Evolutionary conservation across 495 filamentous ascomycete species (phyloP).

Genomic region (Apodospora peruviana): DNA sequence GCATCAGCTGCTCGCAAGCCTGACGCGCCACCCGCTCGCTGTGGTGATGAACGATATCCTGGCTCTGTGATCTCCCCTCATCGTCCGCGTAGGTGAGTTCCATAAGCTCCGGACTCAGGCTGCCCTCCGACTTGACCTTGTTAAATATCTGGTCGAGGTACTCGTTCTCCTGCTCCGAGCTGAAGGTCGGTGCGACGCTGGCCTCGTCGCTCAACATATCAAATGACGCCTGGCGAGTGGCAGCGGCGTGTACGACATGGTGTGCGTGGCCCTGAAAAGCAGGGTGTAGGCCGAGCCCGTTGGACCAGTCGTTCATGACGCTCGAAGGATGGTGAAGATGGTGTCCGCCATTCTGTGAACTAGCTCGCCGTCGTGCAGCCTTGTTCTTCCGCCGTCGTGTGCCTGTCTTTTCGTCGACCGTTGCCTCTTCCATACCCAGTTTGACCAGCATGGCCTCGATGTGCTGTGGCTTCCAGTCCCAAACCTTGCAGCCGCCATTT

Average conservation of each 20-base stretch:
- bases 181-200: slow-evolving; percentile 17
- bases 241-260: slow-evolving; percentile 6
- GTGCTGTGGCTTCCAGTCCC: slow-evolving; percentile 34
- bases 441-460: slow-evolving; percentile 33
- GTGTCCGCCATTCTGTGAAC: slow-evolving; percentile 23
- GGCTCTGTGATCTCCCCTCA: slow-evolving; percentile 6
- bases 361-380: slow-evolving; percentile 27
- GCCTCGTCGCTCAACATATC: slow-evolving; percentile 18
- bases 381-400: slow-evolving; percentile 26
- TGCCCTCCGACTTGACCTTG: slow-evolving; percentile 13
- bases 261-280: slow-evolving; percentile 19
- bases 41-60: slow-evolving; percentile 22
- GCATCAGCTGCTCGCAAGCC: slow-evolving; percentile 37
- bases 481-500: slow-evolving; percentile 29
- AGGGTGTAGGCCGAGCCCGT: slow-evolving; percentile 21
- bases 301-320: slow-evolving; percentile 23
- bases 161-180: slow-evolving; percentile 34
- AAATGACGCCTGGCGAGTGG: slow-evolving; percentile 8
- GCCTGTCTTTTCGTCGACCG: slow-evolving; percentile 23
- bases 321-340: slow-evolving; percentile 10
- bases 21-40: slow-evolving; percentile 38
- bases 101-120: slow-evolving; percentile 18
- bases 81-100: slow-evolving; percentile 21
- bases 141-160: slow-evolving; percentile 37
- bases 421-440: slow-evolving; percentile 26